Conservation (phyloP, 805 yeast species). For the Saturnispora zaruensis region DNA sequence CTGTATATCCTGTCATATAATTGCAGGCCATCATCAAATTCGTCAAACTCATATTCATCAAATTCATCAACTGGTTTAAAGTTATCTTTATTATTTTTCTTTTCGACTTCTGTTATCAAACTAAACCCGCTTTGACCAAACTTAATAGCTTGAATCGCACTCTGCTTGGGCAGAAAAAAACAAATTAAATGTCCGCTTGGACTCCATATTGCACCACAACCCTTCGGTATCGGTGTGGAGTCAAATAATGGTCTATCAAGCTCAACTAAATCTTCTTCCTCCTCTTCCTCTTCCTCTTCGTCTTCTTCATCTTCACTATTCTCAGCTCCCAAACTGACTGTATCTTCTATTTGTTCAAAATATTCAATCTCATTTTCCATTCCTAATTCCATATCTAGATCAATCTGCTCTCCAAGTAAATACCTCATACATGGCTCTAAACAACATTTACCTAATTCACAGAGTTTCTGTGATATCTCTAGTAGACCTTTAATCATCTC, state of each 20-base stretch:
- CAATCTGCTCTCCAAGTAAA: conserved; percentile 61
- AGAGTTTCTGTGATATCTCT: conserved; percentile 47
- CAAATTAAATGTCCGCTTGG: conserved; percentile 71
- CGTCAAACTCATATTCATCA: conserved; percentile 26
- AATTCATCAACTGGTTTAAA: conserved; percentile 23
- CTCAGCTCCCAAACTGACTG: background rate
- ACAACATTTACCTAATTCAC: conserved; percentile 46
- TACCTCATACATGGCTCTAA: conserved; percentile 72
- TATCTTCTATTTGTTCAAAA: background rate
- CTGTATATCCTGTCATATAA: conserved; percentile 47
- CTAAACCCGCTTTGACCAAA: conserved; percentile 51
- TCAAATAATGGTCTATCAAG: conserved; percentile 39
- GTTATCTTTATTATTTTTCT: conserved; percentile 22
- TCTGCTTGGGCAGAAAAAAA: conserved; percentile 59
- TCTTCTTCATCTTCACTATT: background rate
- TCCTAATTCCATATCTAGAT: conserved; percentile 29
- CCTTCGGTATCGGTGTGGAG: conserved; percentile 85
- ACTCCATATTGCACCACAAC: conserved; percentile 89
- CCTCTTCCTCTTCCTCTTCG: conserved; percentile 13
- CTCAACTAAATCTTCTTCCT: background rate
- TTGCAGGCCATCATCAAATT: conserved; percentile 31
- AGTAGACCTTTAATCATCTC: conserved; percentile 45
- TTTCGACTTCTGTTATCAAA: conserved; percentile 25
- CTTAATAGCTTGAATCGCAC: conserved; percentile 34
- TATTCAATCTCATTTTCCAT: background rate